phyloP scores from a whole-genome alignment of 768 basidiomycete species.

The Phallus indusiatus region DNA sequence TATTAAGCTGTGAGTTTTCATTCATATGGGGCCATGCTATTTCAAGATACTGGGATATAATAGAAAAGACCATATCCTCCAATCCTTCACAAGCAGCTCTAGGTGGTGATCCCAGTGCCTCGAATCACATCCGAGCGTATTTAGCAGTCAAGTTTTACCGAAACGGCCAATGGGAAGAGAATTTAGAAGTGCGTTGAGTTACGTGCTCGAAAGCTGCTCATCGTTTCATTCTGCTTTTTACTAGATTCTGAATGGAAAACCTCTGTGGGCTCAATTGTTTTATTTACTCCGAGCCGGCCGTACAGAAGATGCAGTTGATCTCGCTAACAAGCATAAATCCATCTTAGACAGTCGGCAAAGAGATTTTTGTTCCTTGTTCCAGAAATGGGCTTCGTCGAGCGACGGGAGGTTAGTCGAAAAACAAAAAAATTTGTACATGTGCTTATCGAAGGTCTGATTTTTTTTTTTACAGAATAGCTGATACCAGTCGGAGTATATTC shows the following conservation, averaged over 20 bases:
- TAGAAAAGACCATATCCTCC: slow-evolving; percentile 76
- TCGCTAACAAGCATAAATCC: slow-evolving; percentile 60
- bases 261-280: slow-evolving; percentile 91
- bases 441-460: background rate
- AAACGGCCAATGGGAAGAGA: slow-evolving; percentile 75
- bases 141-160: slow-evolving; percentile 71
- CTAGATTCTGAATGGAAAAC: slow-evolving; percentile 76
- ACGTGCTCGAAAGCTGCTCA: background rate
- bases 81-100: slow-evolving; percentile 77
- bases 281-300: slow-evolving; percentile 87
- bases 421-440: background rate
- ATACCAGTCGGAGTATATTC: slow-evolving; percentile 20
- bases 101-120: slow-evolving; percentile 84
- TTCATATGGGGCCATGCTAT: background rate
- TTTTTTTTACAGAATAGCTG: background rate
- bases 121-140: slow-evolving; percentile 87
- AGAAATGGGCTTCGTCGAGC: slow-evolving; percentile 71
- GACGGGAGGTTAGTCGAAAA: slow-evolving; percentile 53
- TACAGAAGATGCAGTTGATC: slow-evolving; percentile 66
- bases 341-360: slow-evolving; percentile 71
- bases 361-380: slow-evolving; percentile 75
- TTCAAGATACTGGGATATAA: slow-evolving; percentile 56
- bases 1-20: background rate
- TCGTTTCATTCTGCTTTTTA: background rate
- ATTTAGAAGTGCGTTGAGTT: slow-evolving; percentile 62